Base-by-base conservation (phyloP, 441 rosid genomes). In the Adansonia gregorii region DNA sequence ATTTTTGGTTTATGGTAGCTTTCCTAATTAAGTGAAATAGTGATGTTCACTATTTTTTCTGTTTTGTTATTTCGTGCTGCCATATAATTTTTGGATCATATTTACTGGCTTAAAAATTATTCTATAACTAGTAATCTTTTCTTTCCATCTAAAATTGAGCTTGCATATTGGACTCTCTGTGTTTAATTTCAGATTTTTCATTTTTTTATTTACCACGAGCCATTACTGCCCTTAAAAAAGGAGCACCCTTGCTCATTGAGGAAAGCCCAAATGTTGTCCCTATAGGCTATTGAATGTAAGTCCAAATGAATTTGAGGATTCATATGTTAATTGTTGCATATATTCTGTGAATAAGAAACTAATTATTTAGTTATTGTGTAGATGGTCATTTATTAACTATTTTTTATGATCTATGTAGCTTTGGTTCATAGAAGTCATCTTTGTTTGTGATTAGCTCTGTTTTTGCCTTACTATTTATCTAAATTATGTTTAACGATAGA, bases 191-290 rank as follows among this genome's bases (percentile, higher is more conserved):
- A 10, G 22, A 3, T 31, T 31, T 31, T 31, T 31, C 35, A 31
- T 31, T 31, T 31, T 31, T 31, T 51, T 4, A 60, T 22, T 45
- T 46, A 41, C 56, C 54, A 77, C 81, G 89, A 93, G 95, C 95
- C 77, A 83, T 89, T 72, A 91, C 89, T 72, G 93, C 95, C 41
- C 87, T 91, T 77, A 91, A 91, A 86, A 91, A 89, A 79, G 95
- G 93, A 68, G 89, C 93, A 64, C 87, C 86, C 35, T 86, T 91
- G 63, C 87, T 91, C 73, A 91, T 27, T 86, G 91, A 81, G 93
- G 95, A 78, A 91, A 88, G 86, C 95, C 95, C 67, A 91, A 91
- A 81, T 89, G 89, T 81, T 91, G 93, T 70, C 95, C 93, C 8
- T 91, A 89, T 85, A 84, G 93, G 80, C 88, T 91, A 70, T 85